These are phyloP conservation scores for Microcyclosporella mali DNA, from an alignment of 2,329 filamentous ascomycete genomes.

Conservation along the genomic window DNA sequence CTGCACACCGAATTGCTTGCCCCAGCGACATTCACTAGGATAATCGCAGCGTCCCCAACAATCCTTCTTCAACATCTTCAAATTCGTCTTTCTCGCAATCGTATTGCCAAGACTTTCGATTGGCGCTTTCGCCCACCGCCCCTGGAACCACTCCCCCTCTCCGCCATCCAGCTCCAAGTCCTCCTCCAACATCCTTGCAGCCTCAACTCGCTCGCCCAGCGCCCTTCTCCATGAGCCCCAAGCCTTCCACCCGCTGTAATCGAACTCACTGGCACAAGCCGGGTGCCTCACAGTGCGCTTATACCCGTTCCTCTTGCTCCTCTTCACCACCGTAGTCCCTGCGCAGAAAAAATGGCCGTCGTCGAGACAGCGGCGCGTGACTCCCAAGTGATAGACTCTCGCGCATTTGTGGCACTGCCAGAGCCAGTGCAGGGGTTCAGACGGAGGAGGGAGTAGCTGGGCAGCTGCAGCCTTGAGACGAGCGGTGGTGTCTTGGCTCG, in stretches of 20 bases:
- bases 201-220: constrained; percentile 18
- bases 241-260: constrained; percentile 47
- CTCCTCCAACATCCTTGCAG: constrained; percentile 19
- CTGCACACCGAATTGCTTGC: constrained; percentile 27
- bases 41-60: constrained; percentile 44
- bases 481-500: constrained; percentile 2
- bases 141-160: constrained; percentile 18
- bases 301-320: constrained; percentile 27
- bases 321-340: constrained; percentile 37
- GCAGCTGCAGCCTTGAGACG: constrained; percentile 13
- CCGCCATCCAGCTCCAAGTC: constrained; percentile 4
- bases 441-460: constrained; percentile 21
- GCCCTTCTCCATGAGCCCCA: constrained; percentile 41
- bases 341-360: constrained; percentile 52
- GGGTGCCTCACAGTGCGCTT: constrained; percentile 30
- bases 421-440: constrained; percentile 40
- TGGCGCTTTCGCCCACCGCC: constrained; percentile 11
- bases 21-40: constrained; percentile 42
- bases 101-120: too few species aligned
- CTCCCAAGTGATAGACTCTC: constrained; percentile 42
- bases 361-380: constrained; percentile 48
- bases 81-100: not conserved
- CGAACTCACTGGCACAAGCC: constrained; percentile 47
- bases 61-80: constrained; percentile 25
- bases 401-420: constrained; percentile 51